A percentile compares a stretch with the other conserved stretches of the same genome.
phyloP scores from a whole-genome alignment of 371 early-diverging fungal species.

The Mucor velutinosus region DNA sequence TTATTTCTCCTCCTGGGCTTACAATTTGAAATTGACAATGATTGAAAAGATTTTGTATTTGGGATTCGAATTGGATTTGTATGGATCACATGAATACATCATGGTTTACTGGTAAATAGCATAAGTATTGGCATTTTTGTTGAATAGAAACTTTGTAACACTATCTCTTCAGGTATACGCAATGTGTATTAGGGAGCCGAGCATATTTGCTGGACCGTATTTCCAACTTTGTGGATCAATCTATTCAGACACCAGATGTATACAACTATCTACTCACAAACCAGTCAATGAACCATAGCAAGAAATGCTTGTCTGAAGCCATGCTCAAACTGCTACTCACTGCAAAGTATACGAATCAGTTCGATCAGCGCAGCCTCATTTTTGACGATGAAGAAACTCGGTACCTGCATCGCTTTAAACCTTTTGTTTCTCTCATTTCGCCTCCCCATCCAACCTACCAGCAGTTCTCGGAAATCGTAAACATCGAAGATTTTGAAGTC shows the following conservation, averaged over 20 bases:
- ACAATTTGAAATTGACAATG: slow-evolving; percentile 65
- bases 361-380: slow-evolving; percentile 37
- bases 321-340: slow-evolving; percentile 38
- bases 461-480: slow-evolving; percentile 25
- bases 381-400: slow-evolving; percentile 62
- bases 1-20: slow-evolving; percentile 76
- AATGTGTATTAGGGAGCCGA: slow-evolving; percentile 40
- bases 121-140: neutral
- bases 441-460: slow-evolving; percentile 52
- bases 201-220: slow-evolving; percentile 40
- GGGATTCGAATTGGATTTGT: slow-evolving; percentile 77
- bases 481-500: slow-evolving; percentile 32
- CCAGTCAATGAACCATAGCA: slow-evolving; percentile 18
- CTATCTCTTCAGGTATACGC: slow-evolving; percentile 6
- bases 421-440: slow-evolving; percentile 49
- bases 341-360: slow-evolving; percentile 41
- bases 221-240: slow-evolving; percentile 8
- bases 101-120: slow-evolving; percentile 66
- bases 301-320: slow-evolving; percentile 29
- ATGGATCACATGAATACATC: slow-evolving; percentile 66
- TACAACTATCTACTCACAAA: slow-evolving; percentile 8
- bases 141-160: neutral
- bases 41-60: slow-evolving; percentile 61
- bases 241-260: neutral
- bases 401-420: slow-evolving; percentile 63